Percentiles rank a stretch among this genome's conserved stretches.
Evolutionary conservation across 306 rosid genomes (phyloP).

Genomic region (Cicer yamashitae): DNA sequence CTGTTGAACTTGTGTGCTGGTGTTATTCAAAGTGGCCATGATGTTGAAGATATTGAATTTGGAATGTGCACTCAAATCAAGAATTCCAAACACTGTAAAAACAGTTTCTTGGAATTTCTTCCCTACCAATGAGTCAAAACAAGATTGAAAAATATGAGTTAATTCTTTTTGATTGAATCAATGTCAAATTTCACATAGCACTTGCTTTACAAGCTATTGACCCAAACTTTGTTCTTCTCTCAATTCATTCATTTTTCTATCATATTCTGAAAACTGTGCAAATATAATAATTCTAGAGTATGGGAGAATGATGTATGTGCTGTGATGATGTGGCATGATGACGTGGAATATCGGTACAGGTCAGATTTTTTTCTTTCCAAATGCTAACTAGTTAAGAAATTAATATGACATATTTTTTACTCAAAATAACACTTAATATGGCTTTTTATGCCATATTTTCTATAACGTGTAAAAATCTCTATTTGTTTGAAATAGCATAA

Average conservation of each 20-base stretch:
- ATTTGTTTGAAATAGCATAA: neutral
- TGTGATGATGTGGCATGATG: conserved; percentile 35
- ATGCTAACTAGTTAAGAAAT: neutral
- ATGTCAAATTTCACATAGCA: conserved; percentile 16
- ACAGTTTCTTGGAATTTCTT: conserved; percentile 30
- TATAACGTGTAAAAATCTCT: no score
- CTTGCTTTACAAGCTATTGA: conserved; percentile 39
- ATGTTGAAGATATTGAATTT: conserved; percentile 16
- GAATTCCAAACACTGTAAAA: neutral
- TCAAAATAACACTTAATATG: neutral
- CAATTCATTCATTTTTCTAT: neutral
- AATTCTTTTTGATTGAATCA: conserved; percentile 20
- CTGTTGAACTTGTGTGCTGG: conserved; percentile 45
- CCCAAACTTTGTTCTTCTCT: conserved; percentile 26
- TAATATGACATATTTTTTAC: no score
- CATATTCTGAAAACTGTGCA: neutral
- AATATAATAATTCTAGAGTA: neutral
- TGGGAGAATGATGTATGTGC: neutral
- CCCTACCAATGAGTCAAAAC: conserved; percentile 36
- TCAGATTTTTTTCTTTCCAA: neutral
- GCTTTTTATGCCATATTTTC: neutral
- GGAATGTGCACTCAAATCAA: neutral
- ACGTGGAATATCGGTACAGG: conserved; percentile 3
- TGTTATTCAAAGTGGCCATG: conserved; percentile 34
- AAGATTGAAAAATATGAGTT: conserved; percentile 29